Evolutionary conservation across 139 green algal genomes (phyloP), one percentile per base, ranked within the genome.

Genomic region (Chlorella sp.): DNA sequence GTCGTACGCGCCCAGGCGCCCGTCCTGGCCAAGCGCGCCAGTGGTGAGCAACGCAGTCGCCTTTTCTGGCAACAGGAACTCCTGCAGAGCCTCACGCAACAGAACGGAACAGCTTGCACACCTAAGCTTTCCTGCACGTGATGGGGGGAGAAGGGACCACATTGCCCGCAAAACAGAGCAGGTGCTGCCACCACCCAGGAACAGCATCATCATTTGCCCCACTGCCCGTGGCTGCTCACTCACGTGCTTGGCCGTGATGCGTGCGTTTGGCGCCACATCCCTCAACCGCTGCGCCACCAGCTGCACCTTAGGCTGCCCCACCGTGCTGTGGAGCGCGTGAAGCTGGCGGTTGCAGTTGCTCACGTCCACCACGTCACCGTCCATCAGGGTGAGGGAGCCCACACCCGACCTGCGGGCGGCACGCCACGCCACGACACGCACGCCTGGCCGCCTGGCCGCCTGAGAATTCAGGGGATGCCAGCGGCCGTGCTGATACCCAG

Each of bases 281-380:
- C 63, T 31, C 63, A 69, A 32, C 31, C 63, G 63, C 5, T 49
- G 2, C 3, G 63, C 63, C 63, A 69, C 50, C 31, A 69, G 27
- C 66, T 14, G 17, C 35, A 71, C 79, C 69, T 85, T 85, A 35
- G 55, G 31, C 42, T 31, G n/a, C 31, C 79, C 79, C 26, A 81
- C 64, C 59, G 79, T 79, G 23, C 35, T 67, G 3, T 34, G 31
- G 5, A 77, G 33, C 10, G 79, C 79, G 3, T 35, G 61, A 30
- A 79, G 35, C 50, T 85, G 79, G 3, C 79, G n/a, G 71, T 85
- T 85, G 42, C 69, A 24, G 68, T 85, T 85, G 34, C 35, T 77
- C 4, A 62, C 50, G 64, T 76, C 75, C 31, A 85, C 71, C 33
- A 69, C 67, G 68, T 85, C 79, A 3, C 62, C 72, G 31, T 77